Conservation (phyloP, 805 yeast genomes). For the Myxozyma vanderwaltii region DNA sequence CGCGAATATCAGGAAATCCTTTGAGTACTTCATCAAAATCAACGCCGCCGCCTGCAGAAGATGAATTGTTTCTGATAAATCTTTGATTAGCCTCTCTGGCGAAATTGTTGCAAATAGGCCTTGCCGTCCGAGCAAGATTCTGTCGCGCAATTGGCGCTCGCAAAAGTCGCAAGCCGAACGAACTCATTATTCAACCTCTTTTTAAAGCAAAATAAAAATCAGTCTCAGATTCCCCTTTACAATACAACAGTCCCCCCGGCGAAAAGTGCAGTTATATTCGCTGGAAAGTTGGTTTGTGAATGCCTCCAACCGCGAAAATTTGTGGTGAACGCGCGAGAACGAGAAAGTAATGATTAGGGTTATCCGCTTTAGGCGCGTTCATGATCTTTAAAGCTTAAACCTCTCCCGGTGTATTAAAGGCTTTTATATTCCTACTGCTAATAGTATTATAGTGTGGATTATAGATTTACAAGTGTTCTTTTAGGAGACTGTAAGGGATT, state of each 20-base stretch:
- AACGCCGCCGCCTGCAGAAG: neutral
- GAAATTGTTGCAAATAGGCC: neutral
- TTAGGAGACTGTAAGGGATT: neutral
- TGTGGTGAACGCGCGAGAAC: slow-evolving; percentile 1
- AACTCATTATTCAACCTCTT: neutral
- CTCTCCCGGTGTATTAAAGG: neutral
- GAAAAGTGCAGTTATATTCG: too few relatives aligned
- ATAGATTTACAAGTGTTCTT: neutral
- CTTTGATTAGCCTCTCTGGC: neutral
- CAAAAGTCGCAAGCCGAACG: neutral
- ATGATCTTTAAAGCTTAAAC: neutral
- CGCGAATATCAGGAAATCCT: too few relatives aligned
- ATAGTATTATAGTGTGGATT: neutral
- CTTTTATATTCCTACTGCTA: neutral
- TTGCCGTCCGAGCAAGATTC: neutral
- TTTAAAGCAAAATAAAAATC: neutral
- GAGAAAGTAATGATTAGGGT: slow-evolving; percentile 3
- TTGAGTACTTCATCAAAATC: too few relatives aligned
- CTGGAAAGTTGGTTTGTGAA: too few relatives aligned
- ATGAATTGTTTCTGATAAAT: too few relatives aligned
- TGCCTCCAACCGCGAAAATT: slow-evolving; percentile 5
- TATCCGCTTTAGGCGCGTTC: neutral
- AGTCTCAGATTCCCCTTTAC: too few relatives aligned
- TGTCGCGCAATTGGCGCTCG: slow-evolving; percentile 4
- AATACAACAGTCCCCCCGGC: too few relatives aligned